phyloP scores from a whole-genome alignment of 371 early-diverging fungal species.

The Mucor sp. region DNA sequence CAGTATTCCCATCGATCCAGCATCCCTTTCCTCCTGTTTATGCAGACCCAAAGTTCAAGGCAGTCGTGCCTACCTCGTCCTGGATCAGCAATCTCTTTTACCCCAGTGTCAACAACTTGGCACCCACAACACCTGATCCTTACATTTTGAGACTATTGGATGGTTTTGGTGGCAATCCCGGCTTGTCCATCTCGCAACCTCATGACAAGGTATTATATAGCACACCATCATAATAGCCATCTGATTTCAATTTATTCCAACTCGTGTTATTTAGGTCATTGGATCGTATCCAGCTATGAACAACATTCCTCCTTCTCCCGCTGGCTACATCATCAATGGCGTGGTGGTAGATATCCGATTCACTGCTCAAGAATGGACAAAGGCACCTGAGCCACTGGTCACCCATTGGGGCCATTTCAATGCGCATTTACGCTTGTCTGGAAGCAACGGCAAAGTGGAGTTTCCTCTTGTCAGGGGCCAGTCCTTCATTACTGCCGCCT shows the following conservation, averaged over 20 bases:
- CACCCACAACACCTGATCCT: constrained; percentile 51
- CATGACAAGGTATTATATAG: constrained; percentile 16
- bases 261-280: constrained; percentile 10
- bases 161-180: constrained; percentile 41
- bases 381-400: constrained; percentile 19
- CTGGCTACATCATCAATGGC: constrained; percentile 45
- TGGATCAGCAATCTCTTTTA: constrained; percentile 55
- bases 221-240: no score
- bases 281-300: constrained; percentile 45
- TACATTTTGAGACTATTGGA: constrained; percentile 48
- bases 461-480: constrained; percentile 58
- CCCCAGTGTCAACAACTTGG: constrained; percentile 37
- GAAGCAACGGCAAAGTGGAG: constrained; percentile 15
- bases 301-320: constrained; percentile 38
- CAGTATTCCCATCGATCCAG: constrained; percentile 19
- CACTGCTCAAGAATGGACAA: constrained; percentile 41
- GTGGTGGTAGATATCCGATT: constrained; percentile 43
- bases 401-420: constrained; percentile 42
- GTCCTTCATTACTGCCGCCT: constrained; percentile 52
- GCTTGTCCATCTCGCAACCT: constrained; percentile 44
- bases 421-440: constrained; percentile 28
- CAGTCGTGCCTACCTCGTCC: constrained; percentile 49
- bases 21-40: constrained; percentile 43
- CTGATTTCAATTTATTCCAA: background rate
- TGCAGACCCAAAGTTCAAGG: constrained; percentile 20